Evolutionary conservation across 2,329 filamentous ascomycete species (phyloP).

Genomic region (Colletotrichum ledebouriae): DNA sequence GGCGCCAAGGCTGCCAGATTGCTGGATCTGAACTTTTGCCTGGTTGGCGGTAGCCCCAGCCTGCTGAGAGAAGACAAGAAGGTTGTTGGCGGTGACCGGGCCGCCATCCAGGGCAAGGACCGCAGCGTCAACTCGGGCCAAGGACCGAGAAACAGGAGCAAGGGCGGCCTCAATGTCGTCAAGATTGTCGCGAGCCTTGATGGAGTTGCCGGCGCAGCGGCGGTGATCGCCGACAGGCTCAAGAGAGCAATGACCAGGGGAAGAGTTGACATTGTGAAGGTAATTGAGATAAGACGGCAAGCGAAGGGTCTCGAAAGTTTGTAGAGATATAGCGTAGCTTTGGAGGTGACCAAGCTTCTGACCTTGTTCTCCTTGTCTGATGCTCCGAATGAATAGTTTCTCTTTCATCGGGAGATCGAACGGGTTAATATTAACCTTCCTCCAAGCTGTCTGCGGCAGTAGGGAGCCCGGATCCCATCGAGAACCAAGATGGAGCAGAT

Average conservation of each 20-base stretch:
- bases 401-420: conserved; percentile 25
- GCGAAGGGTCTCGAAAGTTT: conserved; percentile 30
- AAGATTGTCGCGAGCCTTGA: conserved; percentile 21
- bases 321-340: conserved; percentile 18
- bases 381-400: conserved; percentile 9
- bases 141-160: conserved; percentile 26
- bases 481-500: neutral
- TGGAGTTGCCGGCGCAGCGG: conserved; percentile 16
- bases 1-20: conserved; percentile 42
- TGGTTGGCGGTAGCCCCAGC: conserved; percentile 40
- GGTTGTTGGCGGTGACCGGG: conserved; percentile 36
- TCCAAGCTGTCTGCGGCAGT: conserved; percentile 13
- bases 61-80: conserved; percentile 34
- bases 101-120: conserved; percentile 32
- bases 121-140: conserved; percentile 30
- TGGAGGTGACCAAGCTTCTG: conserved; percentile 31
- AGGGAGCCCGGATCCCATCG: neutral
- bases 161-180: conserved; percentile 33
- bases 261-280: conserved; percentile 24
- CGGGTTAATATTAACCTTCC: conserved; percentile 38
- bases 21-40: conserved; percentile 47
- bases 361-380: conserved; percentile 39
- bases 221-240: conserved; percentile 28
- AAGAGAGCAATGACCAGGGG: conserved; percentile 32
- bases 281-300: conserved; percentile 5